Conservation (phyloP, 306 rosid species). For the Casuarina cunninghamiana region DNA sequence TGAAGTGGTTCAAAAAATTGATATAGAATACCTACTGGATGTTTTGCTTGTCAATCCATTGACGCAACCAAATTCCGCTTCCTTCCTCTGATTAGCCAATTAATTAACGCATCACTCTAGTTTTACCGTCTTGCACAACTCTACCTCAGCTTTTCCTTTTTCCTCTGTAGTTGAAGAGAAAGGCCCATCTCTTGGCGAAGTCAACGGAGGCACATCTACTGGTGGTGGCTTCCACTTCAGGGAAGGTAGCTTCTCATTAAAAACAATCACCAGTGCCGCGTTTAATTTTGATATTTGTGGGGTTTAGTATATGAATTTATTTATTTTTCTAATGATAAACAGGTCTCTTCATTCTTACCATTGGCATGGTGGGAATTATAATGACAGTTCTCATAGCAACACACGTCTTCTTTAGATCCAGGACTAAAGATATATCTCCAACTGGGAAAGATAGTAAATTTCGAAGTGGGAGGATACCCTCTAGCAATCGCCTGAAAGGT, state of each 20-base stretch:
- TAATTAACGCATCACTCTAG: no score
- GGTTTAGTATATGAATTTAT: neutral
- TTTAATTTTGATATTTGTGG: neutral
- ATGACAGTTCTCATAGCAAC: conserved; percentile 28
- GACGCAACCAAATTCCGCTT: neutral
- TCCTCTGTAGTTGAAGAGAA: conserved; percentile 24
- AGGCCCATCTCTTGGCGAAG: neutral
- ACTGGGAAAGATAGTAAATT: conserved; percentile 21
- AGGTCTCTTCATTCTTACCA: conserved; percentile 43
- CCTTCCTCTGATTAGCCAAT: neutral
- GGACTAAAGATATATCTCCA: conserved; percentile 13
- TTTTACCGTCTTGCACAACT: conserved; percentile 1
- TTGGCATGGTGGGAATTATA: conserved; percentile 33
- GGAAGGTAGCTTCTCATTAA: conserved; percentile 15
- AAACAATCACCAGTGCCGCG: neutral
- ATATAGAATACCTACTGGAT: neutral
- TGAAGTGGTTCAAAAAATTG: conserved; percentile 13
- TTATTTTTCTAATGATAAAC: conserved; percentile 12
- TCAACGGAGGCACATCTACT: conserved; percentile 10
- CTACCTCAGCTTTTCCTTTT: conserved; percentile 3
- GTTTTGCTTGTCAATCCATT: neutral
- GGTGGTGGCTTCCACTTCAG: neutral
- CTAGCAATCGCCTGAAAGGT: neutral
- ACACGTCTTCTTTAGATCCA: conserved; percentile 28
- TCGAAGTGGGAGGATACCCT: conserved; percentile 6